Percentiles rank a stretch among this genome's conserved stretches.
Evolutionary conservation across 2,329 filamentous ascomycete species (phyloP).

Genomic region (Pseudogymnoascus sp.): DNA sequence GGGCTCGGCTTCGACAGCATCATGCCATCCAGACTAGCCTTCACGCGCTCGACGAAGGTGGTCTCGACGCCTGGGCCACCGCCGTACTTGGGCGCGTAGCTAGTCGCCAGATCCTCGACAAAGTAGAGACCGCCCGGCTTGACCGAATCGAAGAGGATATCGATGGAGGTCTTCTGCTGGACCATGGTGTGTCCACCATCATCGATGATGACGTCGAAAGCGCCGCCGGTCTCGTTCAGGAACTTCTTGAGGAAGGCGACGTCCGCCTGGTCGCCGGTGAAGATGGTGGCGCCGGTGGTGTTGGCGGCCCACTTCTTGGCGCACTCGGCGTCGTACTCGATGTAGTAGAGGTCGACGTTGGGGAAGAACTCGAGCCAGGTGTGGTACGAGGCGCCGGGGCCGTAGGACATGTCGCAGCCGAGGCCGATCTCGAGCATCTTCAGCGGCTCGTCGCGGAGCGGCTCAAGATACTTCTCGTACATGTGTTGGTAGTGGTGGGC

Average conservation of each 20-base stretch:
- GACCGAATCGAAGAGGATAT: slow-evolving; percentile 32
- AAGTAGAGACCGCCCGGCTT: slow-evolving; percentile 33
- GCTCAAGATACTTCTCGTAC: slow-evolving; percentile 34
- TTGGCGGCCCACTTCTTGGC: slow-evolving; percentile 31
- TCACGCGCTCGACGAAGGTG: slow-evolving; percentile 17
- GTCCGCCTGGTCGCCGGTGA: slow-evolving; percentile 35
- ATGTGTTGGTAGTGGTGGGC: slow-evolving; percentile 34
- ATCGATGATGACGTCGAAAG: slow-evolving; percentile 37
- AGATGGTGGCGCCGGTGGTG: slow-evolving; percentile 32
- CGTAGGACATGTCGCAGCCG: slow-evolving; percentile 34
- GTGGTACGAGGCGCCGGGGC: slow-evolving; percentile 34
- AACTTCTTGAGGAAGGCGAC: slow-evolving; percentile 31
- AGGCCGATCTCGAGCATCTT: slow-evolving; percentile 38
- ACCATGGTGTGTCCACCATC: slow-evolving; percentile 34
- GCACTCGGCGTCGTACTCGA: slow-evolving; percentile 34
- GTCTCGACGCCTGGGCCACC: slow-evolving; percentile 17
- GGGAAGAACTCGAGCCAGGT: slow-evolving; percentile 37
- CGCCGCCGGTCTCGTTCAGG: slow-evolving; percentile 26
- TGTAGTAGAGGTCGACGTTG: slow-evolving; percentile 35
- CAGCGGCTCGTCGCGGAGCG: slow-evolving; percentile 27
- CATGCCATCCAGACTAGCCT: slow-evolving; percentile 26
- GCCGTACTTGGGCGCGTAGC: slow-evolving; percentile 22
- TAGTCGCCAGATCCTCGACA: slow-evolving; percentile 31
- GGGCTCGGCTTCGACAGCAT: slow-evolving; percentile 18
- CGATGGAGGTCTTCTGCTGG: slow-evolving; percentile 32